A percentile compares a stretch with the other conserved stretches of the same genome.
Conservation (phyloP, 768 basidiomycete genomes). For the Sistotremastrum niveocremeum region DNA sequence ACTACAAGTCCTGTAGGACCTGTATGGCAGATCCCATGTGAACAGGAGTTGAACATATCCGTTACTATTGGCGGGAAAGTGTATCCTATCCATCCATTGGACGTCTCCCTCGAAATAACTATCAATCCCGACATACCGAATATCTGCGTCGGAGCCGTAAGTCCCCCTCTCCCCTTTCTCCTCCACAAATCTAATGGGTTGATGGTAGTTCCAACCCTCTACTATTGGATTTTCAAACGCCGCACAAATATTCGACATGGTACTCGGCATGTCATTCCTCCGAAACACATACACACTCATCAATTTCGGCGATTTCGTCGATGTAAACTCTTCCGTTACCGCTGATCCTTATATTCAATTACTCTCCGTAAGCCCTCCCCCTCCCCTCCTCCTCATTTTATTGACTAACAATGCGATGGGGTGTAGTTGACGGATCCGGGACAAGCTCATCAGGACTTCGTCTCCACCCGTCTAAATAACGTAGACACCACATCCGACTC, state of each 20-base stretch:
- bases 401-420: not conserved
- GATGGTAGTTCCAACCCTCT: conserved; percentile 52
- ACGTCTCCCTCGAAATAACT: conserved; percentile 27
- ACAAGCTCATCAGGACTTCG: conserved; percentile 46
- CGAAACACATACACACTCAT: conserved; percentile 52
- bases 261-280: conserved; percentile 63
- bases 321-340: conserved; percentile 24
- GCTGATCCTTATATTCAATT: conserved; percentile 52
- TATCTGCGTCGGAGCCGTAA: conserved; percentile 32
- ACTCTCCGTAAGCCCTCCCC: conserved; percentile 21
- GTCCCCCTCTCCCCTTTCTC: conserved; percentile 8
- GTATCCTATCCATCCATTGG: conserved; percentile 56
- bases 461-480: conserved; percentile 45
- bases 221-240: conserved; percentile 32
- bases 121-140: conserved; percentile 14
- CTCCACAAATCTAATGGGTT: no score
- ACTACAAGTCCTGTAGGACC: conserved; percentile 27
- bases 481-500: conserved; percentile 40
- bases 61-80: conserved; percentile 43
- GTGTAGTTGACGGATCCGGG: conserved; percentile 15
- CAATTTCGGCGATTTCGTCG: conserved; percentile 50
- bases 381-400: not conserved
- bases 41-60: conserved; percentile 47
- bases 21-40: conserved; percentile 52
- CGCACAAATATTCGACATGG: conserved; percentile 35